Evolutionary conservation across 306 rosid species (phyloP).

Genomic region (Canavalia gladiata): DNA sequence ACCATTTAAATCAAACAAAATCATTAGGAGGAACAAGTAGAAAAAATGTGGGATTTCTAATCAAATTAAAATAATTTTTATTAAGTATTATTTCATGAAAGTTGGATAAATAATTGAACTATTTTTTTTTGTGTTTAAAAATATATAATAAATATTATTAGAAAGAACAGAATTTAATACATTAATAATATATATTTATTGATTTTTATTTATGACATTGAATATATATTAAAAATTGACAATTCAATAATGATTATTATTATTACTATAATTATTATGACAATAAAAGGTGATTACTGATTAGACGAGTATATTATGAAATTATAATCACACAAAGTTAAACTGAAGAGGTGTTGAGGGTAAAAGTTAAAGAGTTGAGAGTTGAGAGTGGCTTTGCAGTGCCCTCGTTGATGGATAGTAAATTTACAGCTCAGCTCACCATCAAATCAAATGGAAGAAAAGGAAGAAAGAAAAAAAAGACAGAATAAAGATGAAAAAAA

Average conservation of each 20-base stretch:
- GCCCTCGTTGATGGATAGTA: background rate
- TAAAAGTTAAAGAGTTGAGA: slow-evolving; percentile 12
- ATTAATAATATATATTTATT: too few species aligned
- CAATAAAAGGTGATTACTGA: slow-evolving; percentile 1
- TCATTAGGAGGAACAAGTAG: too few species aligned
- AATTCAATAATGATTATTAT: background rate
- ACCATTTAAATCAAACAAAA: too few species aligned
- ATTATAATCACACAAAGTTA: background rate
- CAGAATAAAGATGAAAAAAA: background rate
- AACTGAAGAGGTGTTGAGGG: background rate
- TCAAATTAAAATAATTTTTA: too few species aligned
- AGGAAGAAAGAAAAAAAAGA: background rate
- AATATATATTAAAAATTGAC: too few species aligned
- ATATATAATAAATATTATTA: too few species aligned
- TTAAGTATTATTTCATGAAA: too few species aligned
- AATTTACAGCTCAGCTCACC: slow-evolving; percentile 30
- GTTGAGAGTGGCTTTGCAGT: background rate
- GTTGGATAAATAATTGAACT: too few species aligned
- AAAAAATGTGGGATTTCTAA: too few species aligned
- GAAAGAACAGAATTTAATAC: too few species aligned
- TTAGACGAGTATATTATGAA: slow-evolving; percentile 13
- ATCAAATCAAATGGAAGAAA: background rate
- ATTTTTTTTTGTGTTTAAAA: too few species aligned
- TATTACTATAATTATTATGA: background rate
- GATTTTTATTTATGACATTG: too few species aligned